These are phyloP conservation scores for Macrolepiota albuminosa DNA, from an alignment of 768 basidiomycete species.

Conservation along the genomic window DNA sequence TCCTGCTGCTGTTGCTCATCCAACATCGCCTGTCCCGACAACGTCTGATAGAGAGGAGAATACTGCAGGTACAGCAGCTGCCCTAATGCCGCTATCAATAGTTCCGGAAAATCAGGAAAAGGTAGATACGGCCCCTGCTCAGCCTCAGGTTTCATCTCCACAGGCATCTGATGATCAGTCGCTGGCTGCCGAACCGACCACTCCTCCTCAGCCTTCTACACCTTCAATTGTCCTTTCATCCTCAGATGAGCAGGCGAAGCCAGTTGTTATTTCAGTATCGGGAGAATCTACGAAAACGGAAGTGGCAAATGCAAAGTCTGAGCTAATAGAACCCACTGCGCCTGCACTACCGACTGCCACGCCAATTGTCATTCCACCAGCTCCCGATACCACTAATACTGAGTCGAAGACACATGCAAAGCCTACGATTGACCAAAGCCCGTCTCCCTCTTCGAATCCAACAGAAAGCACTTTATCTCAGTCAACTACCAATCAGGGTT, in stretches of 20 bases:
- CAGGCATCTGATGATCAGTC: neutral
- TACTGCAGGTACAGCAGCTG: neutral
- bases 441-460: neutral
- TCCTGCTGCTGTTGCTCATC: constrained; percentile 14
- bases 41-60: neutral
- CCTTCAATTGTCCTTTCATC: constrained; percentile 11
- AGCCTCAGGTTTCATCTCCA: neutral
- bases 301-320: neutral
- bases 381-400: neutral
- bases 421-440: neutral
- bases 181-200: neutral
- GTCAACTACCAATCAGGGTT: neutral
- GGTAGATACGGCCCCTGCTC: neutral
- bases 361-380: neutral
- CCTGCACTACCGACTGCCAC: neutral
- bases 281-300: neutral
- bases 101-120: neutral
- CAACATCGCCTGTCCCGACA: constrained; percentile 12
- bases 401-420: neutral
- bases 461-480: neutral
- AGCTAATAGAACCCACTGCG: neutral
- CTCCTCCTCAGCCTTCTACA: neutral
- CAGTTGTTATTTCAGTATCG: neutral
- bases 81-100: neutral
- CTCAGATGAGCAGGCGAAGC: neutral